Evolutionary conservation across 164 flowering plant species (phyloP).

Genomic region (Sedum album): DNA sequence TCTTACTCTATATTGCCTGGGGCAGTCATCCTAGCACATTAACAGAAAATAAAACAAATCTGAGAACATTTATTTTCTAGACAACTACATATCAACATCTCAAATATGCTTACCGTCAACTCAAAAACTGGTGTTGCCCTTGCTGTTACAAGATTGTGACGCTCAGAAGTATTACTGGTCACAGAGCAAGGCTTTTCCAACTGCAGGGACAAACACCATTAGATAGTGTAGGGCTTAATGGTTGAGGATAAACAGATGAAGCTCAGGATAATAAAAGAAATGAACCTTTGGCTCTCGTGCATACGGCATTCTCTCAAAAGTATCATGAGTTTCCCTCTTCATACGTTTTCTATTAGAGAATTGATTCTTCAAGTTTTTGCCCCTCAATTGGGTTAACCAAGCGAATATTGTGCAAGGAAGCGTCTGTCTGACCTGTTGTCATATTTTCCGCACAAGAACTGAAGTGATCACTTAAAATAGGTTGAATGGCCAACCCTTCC

Average conservation of each 20-base stretch:
- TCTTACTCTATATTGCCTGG: not conserved
- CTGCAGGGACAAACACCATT: not conserved
- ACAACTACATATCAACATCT: not conserved
- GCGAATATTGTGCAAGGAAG: not conserved
- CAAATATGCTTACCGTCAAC: not conserved
- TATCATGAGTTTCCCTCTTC: not conserved
- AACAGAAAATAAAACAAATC: not conserved
- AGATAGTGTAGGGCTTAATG: not conserved
- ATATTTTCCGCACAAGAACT: not conserved
- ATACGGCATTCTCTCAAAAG: not conserved
- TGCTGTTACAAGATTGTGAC: not conserved
- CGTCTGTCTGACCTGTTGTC: not conserved
- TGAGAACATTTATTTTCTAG: not conserved
- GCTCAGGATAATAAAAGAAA: not conserved
- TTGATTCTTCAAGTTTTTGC: not conserved
- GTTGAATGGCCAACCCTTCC: not conserved
- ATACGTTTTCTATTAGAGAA: not conserved
- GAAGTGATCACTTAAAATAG: not conserved
- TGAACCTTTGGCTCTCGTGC: not conserved
- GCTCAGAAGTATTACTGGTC: not conserved
- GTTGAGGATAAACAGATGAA: too few species aligned
- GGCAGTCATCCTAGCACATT: not conserved
- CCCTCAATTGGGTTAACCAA: not conserved
- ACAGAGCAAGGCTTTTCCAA: not conserved
- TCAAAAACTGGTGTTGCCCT: not conserved